Conservation (phyloP, 768 basidiomycete species). For the Amanita rimosa region DNA sequence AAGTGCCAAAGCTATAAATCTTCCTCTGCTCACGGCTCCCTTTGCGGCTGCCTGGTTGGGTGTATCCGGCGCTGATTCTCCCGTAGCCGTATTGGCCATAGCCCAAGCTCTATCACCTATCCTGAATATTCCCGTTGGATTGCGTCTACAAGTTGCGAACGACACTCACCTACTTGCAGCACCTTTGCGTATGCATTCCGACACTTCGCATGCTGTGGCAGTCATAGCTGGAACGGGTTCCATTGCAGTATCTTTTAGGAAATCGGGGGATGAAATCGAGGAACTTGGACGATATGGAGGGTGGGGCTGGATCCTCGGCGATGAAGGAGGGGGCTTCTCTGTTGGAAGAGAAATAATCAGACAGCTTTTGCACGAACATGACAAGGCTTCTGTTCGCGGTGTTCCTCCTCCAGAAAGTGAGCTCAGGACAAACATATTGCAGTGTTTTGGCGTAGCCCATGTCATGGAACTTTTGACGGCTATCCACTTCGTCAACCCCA, state of each 20-base stretch:
- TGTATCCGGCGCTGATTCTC: slow-evolving; percentile 72
- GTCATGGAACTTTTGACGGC: slow-evolving; percentile 55
- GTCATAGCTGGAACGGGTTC: slow-evolving; percentile 80
- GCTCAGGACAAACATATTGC: slow-evolving; percentile 38
- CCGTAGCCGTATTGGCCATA: slow-evolving; percentile 46
- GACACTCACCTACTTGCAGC: slow-evolving; percentile 81
- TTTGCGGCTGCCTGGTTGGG: slow-evolving; percentile 78
- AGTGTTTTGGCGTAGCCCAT: slow-evolving; percentile 41
- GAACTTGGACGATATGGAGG: slow-evolving; percentile 67
- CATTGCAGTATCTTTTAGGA: slow-evolving; percentile 56
- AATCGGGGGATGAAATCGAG: slow-evolving; percentile 28
- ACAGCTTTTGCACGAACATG: slow-evolving; percentile 47
- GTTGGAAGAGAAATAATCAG: slow-evolving; percentile 71
- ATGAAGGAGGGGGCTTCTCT: slow-evolving; percentile 76
- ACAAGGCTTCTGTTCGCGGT: slow-evolving; percentile 32
- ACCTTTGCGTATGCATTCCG: slow-evolving; percentile 51
- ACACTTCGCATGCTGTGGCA: slow-evolving; percentile 52
- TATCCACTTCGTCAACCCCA: slow-evolving; percentile 53
- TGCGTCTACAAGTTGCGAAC: slow-evolving; percentile 55
- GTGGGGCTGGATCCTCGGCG: slow-evolving; percentile 79
- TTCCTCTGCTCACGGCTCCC: slow-evolving; percentile 20
- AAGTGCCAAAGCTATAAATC: slow-evolving; percentile 21
- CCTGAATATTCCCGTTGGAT: slow-evolving; percentile 44
- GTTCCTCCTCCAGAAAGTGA: slow-evolving; percentile 19
- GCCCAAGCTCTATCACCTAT: slow-evolving; percentile 42